These are phyloP conservation scores for Venturia aucupariae DNA, from an alignment of 2,329 filamentous ascomycete genomes.

Conservation along the genomic window DNA sequence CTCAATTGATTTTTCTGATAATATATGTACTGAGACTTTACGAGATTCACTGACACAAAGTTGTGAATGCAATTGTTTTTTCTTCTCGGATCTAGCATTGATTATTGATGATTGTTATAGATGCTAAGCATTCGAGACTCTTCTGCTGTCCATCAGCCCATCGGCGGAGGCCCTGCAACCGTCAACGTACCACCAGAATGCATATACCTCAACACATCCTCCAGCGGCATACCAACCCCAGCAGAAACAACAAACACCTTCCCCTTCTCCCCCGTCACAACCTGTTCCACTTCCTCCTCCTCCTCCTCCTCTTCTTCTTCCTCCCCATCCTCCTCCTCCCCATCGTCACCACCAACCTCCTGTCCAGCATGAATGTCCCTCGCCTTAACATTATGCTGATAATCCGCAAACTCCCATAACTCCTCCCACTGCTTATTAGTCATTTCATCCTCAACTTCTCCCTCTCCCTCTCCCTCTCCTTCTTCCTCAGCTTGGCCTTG, in stretches of 20 bases:
- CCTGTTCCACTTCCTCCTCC: neutral
- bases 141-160: neutral
- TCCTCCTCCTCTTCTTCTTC: neutral
- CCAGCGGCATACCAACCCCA: constrained; percentile 5
- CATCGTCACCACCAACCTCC: constrained; percentile 8
- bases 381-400: constrained; percentile 1
- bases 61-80: no score
- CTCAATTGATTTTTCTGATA: no score
- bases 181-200: neutral
- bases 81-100: no score
- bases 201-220: constrained; percentile 9
- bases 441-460: neutral
- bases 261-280: constrained; percentile 3
- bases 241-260: neutral
- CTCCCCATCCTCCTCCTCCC: constrained; percentile 7
- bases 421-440: neutral
- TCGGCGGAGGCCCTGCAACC: neutral
- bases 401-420: constrained; percentile 12
- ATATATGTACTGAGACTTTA: no score
- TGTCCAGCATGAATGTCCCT: neutral
- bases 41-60: no score
- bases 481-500: neutral
- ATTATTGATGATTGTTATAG: no score
- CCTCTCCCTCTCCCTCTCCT: neutral
- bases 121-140: no score